These are phyloP conservation scores for Xylaria telfairii DNA, from an alignment of 495 filamentous ascomycete species.

Conservation along the genomic window DNA sequence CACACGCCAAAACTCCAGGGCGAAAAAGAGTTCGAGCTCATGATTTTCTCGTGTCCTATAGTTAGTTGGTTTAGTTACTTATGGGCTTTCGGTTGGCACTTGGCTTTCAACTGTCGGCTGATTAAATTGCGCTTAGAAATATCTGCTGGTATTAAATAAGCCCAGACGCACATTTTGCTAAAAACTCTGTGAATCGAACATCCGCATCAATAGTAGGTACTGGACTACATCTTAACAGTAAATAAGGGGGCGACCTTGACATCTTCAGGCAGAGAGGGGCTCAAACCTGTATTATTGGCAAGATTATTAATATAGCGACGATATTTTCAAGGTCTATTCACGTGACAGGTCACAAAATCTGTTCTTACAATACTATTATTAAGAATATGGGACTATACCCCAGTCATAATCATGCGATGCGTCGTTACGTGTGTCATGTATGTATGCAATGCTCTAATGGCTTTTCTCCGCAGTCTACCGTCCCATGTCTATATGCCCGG, in stretches of 20 bases:
- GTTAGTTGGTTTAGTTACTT: no score
- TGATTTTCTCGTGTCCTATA: no score
- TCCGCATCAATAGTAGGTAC: background rate
- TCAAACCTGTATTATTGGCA: background rate
- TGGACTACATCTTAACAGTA: no score
- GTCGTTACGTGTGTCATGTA: slow-evolving; percentile 5
- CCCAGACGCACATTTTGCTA: background rate
- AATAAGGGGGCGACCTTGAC: background rate
- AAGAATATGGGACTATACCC: background rate
- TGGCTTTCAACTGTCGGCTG: background rate
- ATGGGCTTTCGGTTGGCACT: no score
- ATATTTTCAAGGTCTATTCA: no score
- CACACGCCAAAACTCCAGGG: no score
- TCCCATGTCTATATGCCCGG: slow-evolving; percentile 63
- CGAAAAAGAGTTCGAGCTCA: no score
- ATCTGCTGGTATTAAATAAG: background rate
- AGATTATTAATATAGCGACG: no score
- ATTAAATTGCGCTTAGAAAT: background rate
- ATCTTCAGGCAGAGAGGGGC: background rate
- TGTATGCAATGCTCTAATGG: background rate
- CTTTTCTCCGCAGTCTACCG: background rate
- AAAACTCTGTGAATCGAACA: background rate
- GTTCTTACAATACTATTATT: background rate
- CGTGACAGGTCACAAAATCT: background rate
- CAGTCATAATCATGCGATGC: slow-evolving; percentile 3